These are phyloP conservation scores for Trypanosoma theileri DNA, from an alignment of 208 protist species.

Conservation along the genomic window DNA sequence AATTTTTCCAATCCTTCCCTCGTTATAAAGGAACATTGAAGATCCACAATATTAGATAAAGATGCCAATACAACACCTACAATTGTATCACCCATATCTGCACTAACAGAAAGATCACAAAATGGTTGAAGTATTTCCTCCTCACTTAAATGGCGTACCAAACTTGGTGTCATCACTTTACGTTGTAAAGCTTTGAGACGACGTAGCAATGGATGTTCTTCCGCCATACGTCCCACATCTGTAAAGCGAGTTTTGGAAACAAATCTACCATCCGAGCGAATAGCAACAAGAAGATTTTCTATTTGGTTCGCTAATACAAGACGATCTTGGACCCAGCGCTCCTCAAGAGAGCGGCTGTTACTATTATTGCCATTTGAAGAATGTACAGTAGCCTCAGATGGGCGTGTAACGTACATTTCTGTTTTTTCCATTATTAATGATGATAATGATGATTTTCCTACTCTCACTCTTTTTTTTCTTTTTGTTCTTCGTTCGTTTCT, in stretches of 20 bases:
- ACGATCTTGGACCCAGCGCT: slow-evolving; percentile 32
- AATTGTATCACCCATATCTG: slow-evolving; percentile 58
- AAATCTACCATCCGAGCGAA: slow-evolving; percentile 49
- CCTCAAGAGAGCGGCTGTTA: not conserved
- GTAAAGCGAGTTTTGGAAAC: slow-evolving; percentile 31
- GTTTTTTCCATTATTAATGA: too few relatives aligned
- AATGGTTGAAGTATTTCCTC: slow-evolving; percentile 62
- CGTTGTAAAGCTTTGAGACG: slow-evolving; percentile 28
- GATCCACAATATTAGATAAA: slow-evolving; percentile 68
- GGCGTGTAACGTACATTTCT: too few relatives aligned
- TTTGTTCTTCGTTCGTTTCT: too few relatives aligned
- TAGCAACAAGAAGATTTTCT: slow-evolving; percentile 54
- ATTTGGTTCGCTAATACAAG: slow-evolving; percentile 48
- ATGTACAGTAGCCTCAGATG: too few relatives aligned
- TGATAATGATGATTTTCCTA: too few relatives aligned
- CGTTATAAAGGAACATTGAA: slow-evolving; percentile 63
- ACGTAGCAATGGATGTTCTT: slow-evolving; percentile 36
- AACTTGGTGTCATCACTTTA: slow-evolving; percentile 12
- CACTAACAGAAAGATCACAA: slow-evolving; percentile 53
- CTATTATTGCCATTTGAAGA: too few relatives aligned
- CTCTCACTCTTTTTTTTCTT: too few relatives aligned
- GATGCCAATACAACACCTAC: slow-evolving; percentile 69
- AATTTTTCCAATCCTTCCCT: slow-evolving; percentile 43
- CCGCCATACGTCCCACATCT: not conserved
- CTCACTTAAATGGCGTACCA: slow-evolving; percentile 38